Evolutionary conservation across 768 basidiomycete genomes (phyloP), one percentile per base, ranked within the genome.

Genomic region (Tulasnella sp.): DNA sequence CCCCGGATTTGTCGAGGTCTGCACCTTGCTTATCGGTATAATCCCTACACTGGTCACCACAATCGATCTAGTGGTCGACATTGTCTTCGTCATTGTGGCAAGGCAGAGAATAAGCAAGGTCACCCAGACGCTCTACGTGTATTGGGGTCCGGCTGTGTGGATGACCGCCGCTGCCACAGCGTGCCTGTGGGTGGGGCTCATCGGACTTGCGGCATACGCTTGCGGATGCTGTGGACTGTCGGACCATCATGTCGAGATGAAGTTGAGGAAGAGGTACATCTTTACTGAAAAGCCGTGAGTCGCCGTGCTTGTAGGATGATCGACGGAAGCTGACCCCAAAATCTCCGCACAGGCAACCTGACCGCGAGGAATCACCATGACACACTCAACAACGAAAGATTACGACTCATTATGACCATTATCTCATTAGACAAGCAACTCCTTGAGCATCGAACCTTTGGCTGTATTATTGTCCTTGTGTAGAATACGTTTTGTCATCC

Each of bases 31-130:
- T 74, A 75, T 88, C 26, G 83, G 89, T n/a, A 85, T 92, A 79
- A 77, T 91, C 69, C 86, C 90, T 0, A 89, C 88, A 11, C 83
- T 93, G 67, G 74, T 91, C 15, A 86, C 86, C 42, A 88, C 85
- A 61, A 83, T 90, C 69, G 87, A 90, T 20, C 86, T 93, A 48
- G 90, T 86, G 0, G 86, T 88, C 0, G 93, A 94, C 82, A 79
- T 93, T 37, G 90, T 89, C 0, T 81, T 93, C 46, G 89, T 91
- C 20, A 79, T 90, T 26, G 84, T 88, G 7, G 89, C 88, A 15
- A 85, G 84, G 81, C 81, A 85, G 73, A 83, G 88, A 69, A 82
- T 93, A 15, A 26, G n/a, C 29, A 42, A 29, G 20, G 77, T 67
- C 15, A 71, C 77, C 9, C n/a, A 77, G 9, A 51, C 40, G 67